Evolutionary conservation across 805 yeast species (phyloP).

Genomic region (Candida rishiriensis): DNA sequence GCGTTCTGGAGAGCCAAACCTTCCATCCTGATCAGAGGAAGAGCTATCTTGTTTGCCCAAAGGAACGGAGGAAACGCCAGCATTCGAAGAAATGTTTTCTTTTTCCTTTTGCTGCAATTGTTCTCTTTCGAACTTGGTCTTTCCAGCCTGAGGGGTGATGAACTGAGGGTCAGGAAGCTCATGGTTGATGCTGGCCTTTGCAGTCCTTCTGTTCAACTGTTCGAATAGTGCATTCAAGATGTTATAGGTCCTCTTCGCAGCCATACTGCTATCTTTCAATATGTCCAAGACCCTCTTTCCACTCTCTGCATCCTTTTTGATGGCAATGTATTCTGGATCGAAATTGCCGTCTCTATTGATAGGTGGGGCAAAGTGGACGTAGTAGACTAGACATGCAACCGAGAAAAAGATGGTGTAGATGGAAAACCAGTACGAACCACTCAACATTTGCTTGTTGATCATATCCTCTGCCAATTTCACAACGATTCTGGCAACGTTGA

Average conservation of each 20-base stretch:
- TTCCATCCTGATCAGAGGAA: conserved; percentile 1
- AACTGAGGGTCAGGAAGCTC: conserved; percentile 18
- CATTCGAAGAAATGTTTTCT: neutral
- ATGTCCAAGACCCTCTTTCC: conserved; percentile 72
- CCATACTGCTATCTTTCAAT: conserved; percentile 68
- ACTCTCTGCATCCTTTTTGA: conserved; percentile 71
- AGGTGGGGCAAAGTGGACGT: conserved; percentile 52
- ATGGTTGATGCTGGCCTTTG: conserved; percentile 32
- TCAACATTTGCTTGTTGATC: conserved; percentile 64
- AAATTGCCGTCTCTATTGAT: conserved; percentile 32
- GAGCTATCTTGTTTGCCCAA: too few species aligned
- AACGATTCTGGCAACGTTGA: conserved; percentile 77
- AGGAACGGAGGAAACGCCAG: conserved; percentile 7
- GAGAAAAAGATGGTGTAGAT: conserved; percentile 86
- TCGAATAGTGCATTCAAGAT: conserved; percentile 77
- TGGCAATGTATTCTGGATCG: conserved; percentile 50
- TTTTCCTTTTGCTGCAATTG: conserved; percentile 5
- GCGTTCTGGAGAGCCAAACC: neutral
- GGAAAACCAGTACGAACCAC: conserved; percentile 90
- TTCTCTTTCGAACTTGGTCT: conserved; percentile 19
- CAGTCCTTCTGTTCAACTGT: conserved; percentile 70
- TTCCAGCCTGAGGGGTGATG: conserved; percentile 26
- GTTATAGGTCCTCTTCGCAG: conserved; percentile 77
- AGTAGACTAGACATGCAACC: conserved; percentile 80
- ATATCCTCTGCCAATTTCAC: conserved; percentile 77